phyloP scores from a whole-genome alignment of 257 asterid species.

The Plantago major region DNA sequence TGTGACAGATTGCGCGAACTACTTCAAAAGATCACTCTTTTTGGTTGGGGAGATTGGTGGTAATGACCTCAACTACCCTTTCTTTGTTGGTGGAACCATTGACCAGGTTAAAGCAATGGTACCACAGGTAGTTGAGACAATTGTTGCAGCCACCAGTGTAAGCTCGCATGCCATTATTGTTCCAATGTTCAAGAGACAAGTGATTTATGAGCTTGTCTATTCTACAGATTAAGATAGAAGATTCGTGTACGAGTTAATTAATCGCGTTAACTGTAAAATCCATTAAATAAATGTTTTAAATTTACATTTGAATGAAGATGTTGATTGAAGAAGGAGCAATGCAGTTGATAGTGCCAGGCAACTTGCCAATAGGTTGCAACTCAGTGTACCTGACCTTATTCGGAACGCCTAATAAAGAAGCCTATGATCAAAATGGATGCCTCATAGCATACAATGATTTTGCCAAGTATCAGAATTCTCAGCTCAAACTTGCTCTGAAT shows the following conservation, averaged over 20 bases:
- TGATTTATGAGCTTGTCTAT: neutral
- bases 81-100: constrained; percentile 54
- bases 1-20: constrained; percentile 45
- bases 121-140: constrained; percentile 55
- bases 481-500: constrained; percentile 49
- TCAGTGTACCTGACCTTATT: constrained; percentile 63
- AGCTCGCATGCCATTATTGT: constrained; percentile 9
- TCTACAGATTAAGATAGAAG: too few species aligned
- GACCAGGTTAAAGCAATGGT: constrained; percentile 48
- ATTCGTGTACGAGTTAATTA: too few species aligned
- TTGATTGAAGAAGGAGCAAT: constrained; percentile 76
- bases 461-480: constrained; percentile 56
- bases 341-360: constrained; percentile 67
- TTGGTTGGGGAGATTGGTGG: constrained; percentile 91
- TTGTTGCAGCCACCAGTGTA: constrained; percentile 49
- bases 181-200: neutral
- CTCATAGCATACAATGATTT: constrained; percentile 58
- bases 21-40: constrained; percentile 51
- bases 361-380: constrained; percentile 75
- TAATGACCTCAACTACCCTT: constrained; percentile 78
- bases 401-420: constrained; percentile 35
- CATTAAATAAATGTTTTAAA: neutral
- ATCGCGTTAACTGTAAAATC: neutral
- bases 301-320: constrained; percentile 20
- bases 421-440: constrained; percentile 69